phyloP scores from a whole-genome alignment of 768 basidiomycete genomes.

The Agrocybe chaxingu region DNA sequence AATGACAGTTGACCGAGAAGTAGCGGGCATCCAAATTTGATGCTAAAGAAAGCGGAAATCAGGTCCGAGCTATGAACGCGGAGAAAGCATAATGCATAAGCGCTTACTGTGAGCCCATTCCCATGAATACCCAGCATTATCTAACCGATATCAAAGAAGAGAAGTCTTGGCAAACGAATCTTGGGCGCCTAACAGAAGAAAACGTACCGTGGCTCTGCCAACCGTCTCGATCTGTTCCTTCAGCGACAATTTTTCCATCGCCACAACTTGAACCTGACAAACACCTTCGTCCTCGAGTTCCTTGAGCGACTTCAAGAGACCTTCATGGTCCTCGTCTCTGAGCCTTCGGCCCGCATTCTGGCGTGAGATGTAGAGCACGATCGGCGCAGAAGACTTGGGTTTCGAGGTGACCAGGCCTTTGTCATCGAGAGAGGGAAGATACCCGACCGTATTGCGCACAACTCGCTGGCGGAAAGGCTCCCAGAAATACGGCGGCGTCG shows the following conservation, averaged over 20 bases:
- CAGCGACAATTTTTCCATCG: slow-evolving; percentile 42
- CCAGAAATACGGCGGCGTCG: slow-evolving; percentile 27
- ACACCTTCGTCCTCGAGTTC: slow-evolving; percentile 49
- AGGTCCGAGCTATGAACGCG: not conserved
- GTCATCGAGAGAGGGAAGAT: slow-evolving; percentile 15
- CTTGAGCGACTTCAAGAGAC: slow-evolving; percentile 43
- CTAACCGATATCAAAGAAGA: not conserved
- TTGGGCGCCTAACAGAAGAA: not conserved
- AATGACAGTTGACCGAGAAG: slow-evolving; percentile 60
- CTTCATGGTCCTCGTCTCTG: slow-evolving; percentile 43
- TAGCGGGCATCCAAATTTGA: slow-evolving; percentile 67
- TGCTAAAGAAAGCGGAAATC: slow-evolving; percentile 30
- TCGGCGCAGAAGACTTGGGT: slow-evolving; percentile 3
- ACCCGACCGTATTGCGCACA: slow-evolving; percentile 26
- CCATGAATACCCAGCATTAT: slow-evolving; percentile 61
- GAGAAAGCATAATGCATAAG: not conserved
- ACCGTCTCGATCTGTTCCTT: slow-evolving; percentile 61
- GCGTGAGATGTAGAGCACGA: slow-evolving; percentile 57
- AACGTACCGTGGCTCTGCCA: slow-evolving; percentile 55
- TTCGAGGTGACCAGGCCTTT: slow-evolving; percentile 8
- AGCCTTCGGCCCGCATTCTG: slow-evolving; percentile 43
- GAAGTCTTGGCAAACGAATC: not conserved
- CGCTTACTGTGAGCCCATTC: slow-evolving; percentile 57
- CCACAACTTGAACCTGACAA: slow-evolving; percentile 41
- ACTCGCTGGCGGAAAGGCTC: slow-evolving; percentile 25